phyloP scores from a whole-genome alignment of 441 rosid species.

The Geranium incanum region DNA sequence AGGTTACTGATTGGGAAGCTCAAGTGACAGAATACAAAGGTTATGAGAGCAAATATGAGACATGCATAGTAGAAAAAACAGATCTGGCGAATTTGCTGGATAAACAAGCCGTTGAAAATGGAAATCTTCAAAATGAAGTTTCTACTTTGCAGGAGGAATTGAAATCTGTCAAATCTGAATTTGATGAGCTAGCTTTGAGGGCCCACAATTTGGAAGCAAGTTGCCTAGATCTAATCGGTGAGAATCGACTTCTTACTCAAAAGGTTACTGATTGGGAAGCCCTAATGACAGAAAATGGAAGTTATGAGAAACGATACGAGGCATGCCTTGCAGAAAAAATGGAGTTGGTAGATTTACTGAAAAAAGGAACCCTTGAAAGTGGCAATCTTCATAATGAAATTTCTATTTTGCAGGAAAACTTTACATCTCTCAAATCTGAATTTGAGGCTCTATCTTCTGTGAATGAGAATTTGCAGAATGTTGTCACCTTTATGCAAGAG shows the following conservation, averaged over 20 bases:
- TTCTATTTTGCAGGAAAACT: constrained; percentile 7
- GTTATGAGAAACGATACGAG: constrained; percentile 8
- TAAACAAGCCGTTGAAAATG: constrained; percentile 7
- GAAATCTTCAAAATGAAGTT: constrained; percentile 12
- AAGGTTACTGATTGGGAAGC: constrained; percentile 8
- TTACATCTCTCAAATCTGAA: constrained; percentile 14
- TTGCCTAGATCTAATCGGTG: constrained; percentile 9
- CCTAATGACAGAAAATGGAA: constrained; percentile 10
- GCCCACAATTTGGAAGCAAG: background rate
- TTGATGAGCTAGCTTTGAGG: constrained; percentile 10
- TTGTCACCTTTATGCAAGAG: constrained; percentile 32
- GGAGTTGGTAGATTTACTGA: constrained; percentile 6
- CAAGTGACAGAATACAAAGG: constrained; percentile 9
- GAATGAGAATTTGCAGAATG: constrained; percentile 46
- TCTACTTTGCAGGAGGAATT: constrained; percentile 8
- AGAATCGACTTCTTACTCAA: constrained; percentile 7
- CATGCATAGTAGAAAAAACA: constrained; percentile 3
- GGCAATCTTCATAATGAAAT: constrained; percentile 6
- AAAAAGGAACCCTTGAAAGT: constrained; percentile 8
- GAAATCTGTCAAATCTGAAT: constrained; percentile 14
- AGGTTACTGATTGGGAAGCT: constrained; percentile 8
- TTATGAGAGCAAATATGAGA: constrained; percentile 10
- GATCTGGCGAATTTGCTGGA: background rate
- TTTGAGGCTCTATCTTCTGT: constrained; percentile 34
- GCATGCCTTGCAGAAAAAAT: constrained; percentile 8